These are phyloP conservation scores for Fibroporia radiculosa DNA, from an alignment of 768 basidiomycete species.

Conservation along the genomic window DNA sequence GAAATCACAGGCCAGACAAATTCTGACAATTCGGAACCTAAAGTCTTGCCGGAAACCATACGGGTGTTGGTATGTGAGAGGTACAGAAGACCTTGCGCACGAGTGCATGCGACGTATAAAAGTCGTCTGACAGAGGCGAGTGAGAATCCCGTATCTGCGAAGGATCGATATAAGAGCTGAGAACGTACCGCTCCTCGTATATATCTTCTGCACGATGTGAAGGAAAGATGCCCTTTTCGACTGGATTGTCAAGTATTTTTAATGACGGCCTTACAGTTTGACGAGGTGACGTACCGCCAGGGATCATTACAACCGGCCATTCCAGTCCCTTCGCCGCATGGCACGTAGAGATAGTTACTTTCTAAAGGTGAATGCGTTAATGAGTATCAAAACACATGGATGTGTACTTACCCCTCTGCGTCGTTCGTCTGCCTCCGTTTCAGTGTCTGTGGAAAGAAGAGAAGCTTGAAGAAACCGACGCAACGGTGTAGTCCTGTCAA, in stretches of 20 bases:
- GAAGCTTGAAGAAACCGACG: slow-evolving; percentile 71
- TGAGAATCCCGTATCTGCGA: background rate
- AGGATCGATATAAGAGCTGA: background rate
- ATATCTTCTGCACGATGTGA: slow-evolving; percentile 66
- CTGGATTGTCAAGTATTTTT: no score
- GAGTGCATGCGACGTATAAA: slow-evolving; percentile 84
- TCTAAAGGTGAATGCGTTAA: slow-evolving; percentile 31
- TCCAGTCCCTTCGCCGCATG: slow-evolving; percentile 89
- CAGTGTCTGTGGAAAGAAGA: slow-evolving; percentile 76
- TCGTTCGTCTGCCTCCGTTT: slow-evolving; percentile 47
- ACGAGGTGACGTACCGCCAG: slow-evolving; percentile 41
- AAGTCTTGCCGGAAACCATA: slow-evolving; percentile 47
- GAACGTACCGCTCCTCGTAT: slow-evolving; percentile 70
- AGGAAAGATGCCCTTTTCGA: slow-evolving; percentile 69
- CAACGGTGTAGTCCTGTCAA: slow-evolving; percentile 44
- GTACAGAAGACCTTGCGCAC: slow-evolving; percentile 69
- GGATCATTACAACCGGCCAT: slow-evolving; percentile 85
- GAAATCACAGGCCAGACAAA: slow-evolving; percentile 41
- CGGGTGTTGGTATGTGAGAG: slow-evolving; percentile 42
- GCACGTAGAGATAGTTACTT: slow-evolving; percentile 79
- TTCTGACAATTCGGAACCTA: slow-evolving; percentile 42
- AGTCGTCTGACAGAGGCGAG: slow-evolving; percentile 46
- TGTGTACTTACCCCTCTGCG: slow-evolving; percentile 31
- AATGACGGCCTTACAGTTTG: no score
- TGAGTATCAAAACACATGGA: background rate